Evolutionary conservation across 495 filamentous ascomycete species (phyloP).

Genomic region (Talaromyces wortmannii): DNA sequence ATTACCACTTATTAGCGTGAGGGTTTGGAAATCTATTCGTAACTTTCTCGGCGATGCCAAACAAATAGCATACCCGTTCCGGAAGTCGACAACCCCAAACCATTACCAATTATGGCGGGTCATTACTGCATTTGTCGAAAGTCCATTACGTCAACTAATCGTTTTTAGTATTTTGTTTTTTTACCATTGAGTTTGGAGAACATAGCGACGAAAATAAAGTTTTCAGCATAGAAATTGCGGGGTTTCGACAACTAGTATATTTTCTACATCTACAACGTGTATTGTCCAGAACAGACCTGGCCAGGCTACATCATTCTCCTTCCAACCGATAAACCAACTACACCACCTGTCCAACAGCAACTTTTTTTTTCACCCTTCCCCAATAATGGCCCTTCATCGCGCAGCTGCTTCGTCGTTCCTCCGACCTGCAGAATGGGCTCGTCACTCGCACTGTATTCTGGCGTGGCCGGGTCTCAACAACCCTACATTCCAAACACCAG

Average conservation of each 20-base stretch:
- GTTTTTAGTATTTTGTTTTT: too few species aligned
- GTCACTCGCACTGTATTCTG: neutral
- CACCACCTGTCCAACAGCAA: neutral
- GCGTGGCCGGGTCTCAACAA: neutral
- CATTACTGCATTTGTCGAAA: too few species aligned
- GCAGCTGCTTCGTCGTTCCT: neutral
- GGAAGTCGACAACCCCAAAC: too few species aligned
- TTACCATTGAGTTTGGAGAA: too few species aligned
- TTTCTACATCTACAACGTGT: neutral
- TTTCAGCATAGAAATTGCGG: neutral
- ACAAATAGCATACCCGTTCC: too few species aligned
- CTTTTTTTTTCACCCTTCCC: neutral
- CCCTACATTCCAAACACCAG: neutral
- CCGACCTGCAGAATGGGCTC: neutral
- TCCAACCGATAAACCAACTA: neutral
- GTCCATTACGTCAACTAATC: too few species aligned
- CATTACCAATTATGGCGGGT: too few species aligned
- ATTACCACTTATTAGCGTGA: too few species aligned
- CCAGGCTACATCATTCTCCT: neutral
- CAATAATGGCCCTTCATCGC: neutral
- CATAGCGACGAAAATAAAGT: too few species aligned
- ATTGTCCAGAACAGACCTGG: neutral
- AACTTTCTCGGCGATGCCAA: too few species aligned
- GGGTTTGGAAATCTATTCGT: too few species aligned
- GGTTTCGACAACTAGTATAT: neutral